Evolutionary conservation across 495 filamentous ascomycete species (phyloP), one percentile per base, ranked within the genome.

Genomic region (Penicillium verhagenii): DNA sequence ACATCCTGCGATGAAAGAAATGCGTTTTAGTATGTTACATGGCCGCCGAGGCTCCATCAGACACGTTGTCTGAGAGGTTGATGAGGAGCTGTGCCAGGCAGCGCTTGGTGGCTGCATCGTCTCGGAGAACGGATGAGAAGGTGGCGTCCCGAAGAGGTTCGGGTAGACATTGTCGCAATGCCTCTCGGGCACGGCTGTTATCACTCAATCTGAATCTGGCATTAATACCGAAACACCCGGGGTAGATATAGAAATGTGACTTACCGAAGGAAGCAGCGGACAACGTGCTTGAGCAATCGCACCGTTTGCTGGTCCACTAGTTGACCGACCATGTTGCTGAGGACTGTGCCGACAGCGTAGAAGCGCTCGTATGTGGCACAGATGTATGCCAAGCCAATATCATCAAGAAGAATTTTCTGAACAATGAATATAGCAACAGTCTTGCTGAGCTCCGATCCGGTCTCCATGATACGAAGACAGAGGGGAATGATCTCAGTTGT

Each of bases 371-470:
- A 99, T 6, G 94, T 99, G 52, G 95, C 92, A 71, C 94, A 99
- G 53, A 99, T 99, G 69, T 99, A 99, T 35, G 89, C 91, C 54
- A 99, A 79, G n/a, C 94, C 94, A 67, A 94, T 90, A 60, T 99
- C 94, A 66, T 99, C 94, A 4, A 99, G 80, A 35, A 99, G 75
- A 29, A 99, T 99, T 75, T 99, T 99, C 76, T 99, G 94, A n/a
- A 99, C 94, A 64, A 99, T 99, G 76, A 99, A 99, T 57, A 99
- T 99, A 31, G 94, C 94, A 8, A 99, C 94, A 1, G 94, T 99
- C 77, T 98, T 99, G 79, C 92, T 96, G 40, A 99, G 79, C 68
- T 99, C 94, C 0, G 94, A 97, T 28, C 95, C 95, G 0, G 94
- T 99, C 77, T 99, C 94, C 94, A 99, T 99, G 65, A 99, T 97